Evolutionary conservation across 768 basidiomycete genomes (phyloP).

Genomic region (Lactarius sanguifluus): DNA sequence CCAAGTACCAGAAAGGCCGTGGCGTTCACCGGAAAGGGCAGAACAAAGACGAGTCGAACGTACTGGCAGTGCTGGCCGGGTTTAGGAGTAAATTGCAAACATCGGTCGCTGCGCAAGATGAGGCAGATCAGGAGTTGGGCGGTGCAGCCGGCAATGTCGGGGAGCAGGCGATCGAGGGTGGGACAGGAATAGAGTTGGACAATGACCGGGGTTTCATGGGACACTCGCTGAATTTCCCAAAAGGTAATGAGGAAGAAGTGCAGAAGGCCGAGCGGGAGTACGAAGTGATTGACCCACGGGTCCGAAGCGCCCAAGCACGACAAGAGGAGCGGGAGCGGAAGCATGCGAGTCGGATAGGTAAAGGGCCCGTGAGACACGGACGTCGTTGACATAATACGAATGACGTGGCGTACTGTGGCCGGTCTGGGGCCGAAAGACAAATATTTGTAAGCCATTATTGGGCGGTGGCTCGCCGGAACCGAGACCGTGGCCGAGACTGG

Average conservation of each 20-base stretch:
- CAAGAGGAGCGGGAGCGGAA: slow-evolving; percentile 78
- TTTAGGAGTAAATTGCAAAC: slow-evolving; percentile 71
- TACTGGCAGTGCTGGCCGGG: slow-evolving; percentile 63
- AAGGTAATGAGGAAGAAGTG: slow-evolving; percentile 74
- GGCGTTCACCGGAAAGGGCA: slow-evolving; percentile 56
- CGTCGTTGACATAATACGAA: slow-evolving; percentile 28
- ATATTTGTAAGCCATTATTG: neutral
- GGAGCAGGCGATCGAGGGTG: slow-evolving; percentile 39
- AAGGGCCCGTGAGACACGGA: slow-evolving; percentile 23
- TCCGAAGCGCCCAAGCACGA: slow-evolving; percentile 66
- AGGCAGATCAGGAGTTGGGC: slow-evolving; percentile 30
- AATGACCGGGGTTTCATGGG: slow-evolving; percentile 72
- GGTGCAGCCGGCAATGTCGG: slow-evolving; percentile 29
- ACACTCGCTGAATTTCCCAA: slow-evolving; percentile 73
- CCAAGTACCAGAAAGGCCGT: slow-evolving; percentile 71
- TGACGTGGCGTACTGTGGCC: neutral
- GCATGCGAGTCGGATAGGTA: slow-evolving; percentile 32
- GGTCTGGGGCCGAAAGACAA: neutral
- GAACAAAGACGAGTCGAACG: slow-evolving; percentile 66
- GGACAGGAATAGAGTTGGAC: slow-evolving; percentile 70
- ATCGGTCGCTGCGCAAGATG: slow-evolving; percentile 30
- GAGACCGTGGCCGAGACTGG: neutral
- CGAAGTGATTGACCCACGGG: slow-evolving; percentile 85
- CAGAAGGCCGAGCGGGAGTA: slow-evolving; percentile 80
- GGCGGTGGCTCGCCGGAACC: neutral